phyloP scores from a whole-genome alignment of 331 rosid genomes.

The Acacia pycnantha region DNA sequence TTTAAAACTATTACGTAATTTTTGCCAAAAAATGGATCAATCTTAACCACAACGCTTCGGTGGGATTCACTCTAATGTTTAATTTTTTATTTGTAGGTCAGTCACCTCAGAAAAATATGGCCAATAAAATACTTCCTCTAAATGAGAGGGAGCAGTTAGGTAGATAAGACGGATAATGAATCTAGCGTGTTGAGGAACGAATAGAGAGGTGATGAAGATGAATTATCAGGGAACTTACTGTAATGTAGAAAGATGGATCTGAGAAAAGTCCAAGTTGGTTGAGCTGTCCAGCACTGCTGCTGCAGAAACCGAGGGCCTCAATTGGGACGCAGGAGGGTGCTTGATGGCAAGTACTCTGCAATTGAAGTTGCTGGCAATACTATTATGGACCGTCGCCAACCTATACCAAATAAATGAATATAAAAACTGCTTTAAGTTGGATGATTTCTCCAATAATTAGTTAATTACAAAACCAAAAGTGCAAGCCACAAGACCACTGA shows the following conservation, averaged over 20 bases:
- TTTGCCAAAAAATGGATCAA: neutral
- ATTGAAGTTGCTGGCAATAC: constrained; percentile 49
- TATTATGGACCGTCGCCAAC: constrained; percentile 52
- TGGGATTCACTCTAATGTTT: neutral
- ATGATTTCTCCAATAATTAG: constrained; percentile 1
- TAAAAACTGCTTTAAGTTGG: constrained; percentile 28
- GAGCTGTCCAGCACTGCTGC: constrained; percentile 46
- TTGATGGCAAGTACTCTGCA: constrained; percentile 87
- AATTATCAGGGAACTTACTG: constrained; percentile 45
- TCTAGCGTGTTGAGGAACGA: neutral
- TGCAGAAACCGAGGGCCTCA: constrained; percentile 26
- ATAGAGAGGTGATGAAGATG: neutral
- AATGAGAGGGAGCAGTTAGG: constrained; percentile 15
- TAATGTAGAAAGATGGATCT: constrained; percentile 55
- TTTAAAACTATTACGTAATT: neutral
- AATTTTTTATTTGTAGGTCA: neutral
- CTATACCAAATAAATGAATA: constrained; percentile 37
- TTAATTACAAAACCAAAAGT: neutral
- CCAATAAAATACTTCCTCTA: neutral
- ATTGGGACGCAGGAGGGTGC: constrained; percentile 42
- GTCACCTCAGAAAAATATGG: neutral
- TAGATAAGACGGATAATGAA: neutral
- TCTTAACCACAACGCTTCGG: neutral
- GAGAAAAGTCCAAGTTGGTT: constrained; percentile 79
- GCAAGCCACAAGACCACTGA: constrained; percentile 20